phyloP scores from a whole-genome alignment of 2,329 filamentous ascomycete species.

The Mollisia scopiformis region DNA sequence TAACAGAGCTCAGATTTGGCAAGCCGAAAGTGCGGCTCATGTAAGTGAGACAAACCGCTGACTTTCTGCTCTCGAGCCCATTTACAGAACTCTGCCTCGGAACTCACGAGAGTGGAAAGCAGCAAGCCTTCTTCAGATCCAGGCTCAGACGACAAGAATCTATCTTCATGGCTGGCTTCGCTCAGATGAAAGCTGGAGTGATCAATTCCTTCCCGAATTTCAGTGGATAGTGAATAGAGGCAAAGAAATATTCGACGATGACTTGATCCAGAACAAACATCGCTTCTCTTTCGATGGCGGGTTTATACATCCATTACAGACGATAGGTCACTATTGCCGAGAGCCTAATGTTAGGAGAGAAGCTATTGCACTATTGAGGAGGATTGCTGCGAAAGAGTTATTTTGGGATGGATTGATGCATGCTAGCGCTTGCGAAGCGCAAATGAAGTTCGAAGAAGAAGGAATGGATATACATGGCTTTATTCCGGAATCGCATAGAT shows the following conservation, averaged over 20 bases:
- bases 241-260: neutral
- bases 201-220: neutral
- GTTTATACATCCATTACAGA: neutral
- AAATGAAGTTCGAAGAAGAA: slow-evolving; percentile 13
- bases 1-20: neutral
- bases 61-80: neutral
- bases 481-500: slow-evolving; percentile 3
- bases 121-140: neutral
- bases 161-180: neutral
- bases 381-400: neutral
- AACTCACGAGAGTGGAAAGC: neutral
- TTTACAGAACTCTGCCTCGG: neutral
- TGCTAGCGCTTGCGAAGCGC: neutral
- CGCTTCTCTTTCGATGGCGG: neutral
- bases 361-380: neutral
- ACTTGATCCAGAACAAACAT: neutral
- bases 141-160: neutral
- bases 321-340: neutral
- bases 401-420: neutral
- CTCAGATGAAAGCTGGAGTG: neutral
- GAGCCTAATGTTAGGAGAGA: neutral
- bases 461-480: slow-evolving; percentile 9
- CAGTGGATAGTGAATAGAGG: neutral
- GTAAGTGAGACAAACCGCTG: neutral
- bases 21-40: neutral